Base-by-base conservation (phyloP, 805 yeast species). In the Candida vaughaniae region DNA sequence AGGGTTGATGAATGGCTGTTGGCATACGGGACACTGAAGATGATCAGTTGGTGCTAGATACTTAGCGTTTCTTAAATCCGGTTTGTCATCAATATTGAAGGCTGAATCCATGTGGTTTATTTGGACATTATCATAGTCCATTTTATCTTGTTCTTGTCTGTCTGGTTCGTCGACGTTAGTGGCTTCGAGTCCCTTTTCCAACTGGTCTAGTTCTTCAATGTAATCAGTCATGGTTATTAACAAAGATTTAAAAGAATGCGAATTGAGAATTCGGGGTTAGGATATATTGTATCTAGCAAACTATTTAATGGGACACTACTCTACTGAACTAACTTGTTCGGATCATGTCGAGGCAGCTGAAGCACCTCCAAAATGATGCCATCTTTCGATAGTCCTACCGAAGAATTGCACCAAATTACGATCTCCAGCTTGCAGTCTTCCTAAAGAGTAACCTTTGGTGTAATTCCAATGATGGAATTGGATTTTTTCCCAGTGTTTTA, bases 21-120 rank as follows among this genome's bases (percentile, higher is more conserved):
- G 80, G 55, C 89, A 82, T n/a, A 82, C 76, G 3, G 88, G 86
- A 46, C 89, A 68, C 42, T 53, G 53, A 30, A 62, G 48, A 47
- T 63, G 56, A 33, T 63, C 69, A 6, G 60, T 62, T 12, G 54
- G 37, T 2, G 61, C 43, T 23, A 52, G 49, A 42, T 64, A 64
- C 33, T 52, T 57, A 33, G 53, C 43, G 33, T 56, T 60, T 31
- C 67, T 39, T 28, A 60, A 35, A 35, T 62, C 66, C 3, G 66
- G 64, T 22, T 42, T 48, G 23, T 48, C 48, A 4, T 14, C n/a
- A 12, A 35, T 26, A 28, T 39, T 25, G 35, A 39, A 39, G 10
- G 35, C 25, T 12, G 28, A 20, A 14, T 20, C 23, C 9, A 20
- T 10, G 10, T 7, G 10, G 10, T 6, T 7, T 6, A 20, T 20